Evolutionary conservation across 2,329 filamentous ascomycete species (phyloP), one percentile per base, ranked within the genome.

Genomic region (Hymenoscyphus linearis): DNA sequence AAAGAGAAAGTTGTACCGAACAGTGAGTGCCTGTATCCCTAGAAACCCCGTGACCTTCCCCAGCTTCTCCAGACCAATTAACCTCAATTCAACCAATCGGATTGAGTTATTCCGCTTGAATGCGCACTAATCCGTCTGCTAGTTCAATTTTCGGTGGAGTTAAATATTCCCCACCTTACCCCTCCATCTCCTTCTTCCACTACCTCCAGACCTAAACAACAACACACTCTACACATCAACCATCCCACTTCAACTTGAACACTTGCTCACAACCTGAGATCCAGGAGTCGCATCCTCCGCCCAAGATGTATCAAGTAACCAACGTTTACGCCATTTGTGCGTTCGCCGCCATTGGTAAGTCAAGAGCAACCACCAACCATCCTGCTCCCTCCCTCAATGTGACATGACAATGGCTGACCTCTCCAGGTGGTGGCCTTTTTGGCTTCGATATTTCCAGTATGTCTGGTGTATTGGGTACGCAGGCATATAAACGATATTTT

Each of bases 371-470:
- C 26, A 14, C 5, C 22, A 18, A 22, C 52, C 26, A 52, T 13
- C 18, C 40, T 14, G 3, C 7, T 12, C 22, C 44, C 5, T 14
- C 12, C 18, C 35, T 52, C 9, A 34, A n/a, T 47, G 22, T 1
- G 10, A 27, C 25, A 34, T 34, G 4, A 25, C 13, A 1, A 22
- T 25, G 13, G 25, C n/a, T n/a, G 44, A 66, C 57, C 50, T 36
- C 22, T 27, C 18, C 80, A 77, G 87, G 87, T 66, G 87, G 87
- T 71, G 84, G 82, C 26, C 78, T 91, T 27, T 91, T 92, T 70
- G 90, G 89, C 68, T 92, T 92, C 72, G 89, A 92, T 75, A 90
- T 92, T 69, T 85, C 82, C 60, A 89, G 86, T 52, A 90, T 91
- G 87, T 86, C 83, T 40, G 84, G 83, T 53, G 83, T 86, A 26